These are phyloP conservation scores for Aspergillus thermomutatus DNA, from an alignment of 2,329 filamentous ascomycete genomes.

Conservation along the genomic window DNA sequence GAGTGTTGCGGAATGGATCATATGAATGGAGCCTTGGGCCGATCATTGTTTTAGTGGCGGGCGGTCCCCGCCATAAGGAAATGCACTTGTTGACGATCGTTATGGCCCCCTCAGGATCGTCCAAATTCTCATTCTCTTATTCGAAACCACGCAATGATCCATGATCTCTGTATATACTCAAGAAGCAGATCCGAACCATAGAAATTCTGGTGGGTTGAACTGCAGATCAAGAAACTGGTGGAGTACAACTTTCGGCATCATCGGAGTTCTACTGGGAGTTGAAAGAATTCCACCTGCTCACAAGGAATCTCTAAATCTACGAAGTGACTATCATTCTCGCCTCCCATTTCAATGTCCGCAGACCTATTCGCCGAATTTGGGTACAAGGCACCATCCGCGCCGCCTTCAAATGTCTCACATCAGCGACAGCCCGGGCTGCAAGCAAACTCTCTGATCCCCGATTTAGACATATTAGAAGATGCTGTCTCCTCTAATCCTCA, in stretches of 20 bases:
- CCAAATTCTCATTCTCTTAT: neutral
- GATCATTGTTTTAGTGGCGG: neutral
- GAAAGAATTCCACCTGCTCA: neutral
- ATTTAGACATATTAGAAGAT: slow-evolving; percentile 21
- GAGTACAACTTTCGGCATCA: neutral
- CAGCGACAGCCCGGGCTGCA: slow-evolving; percentile 10
- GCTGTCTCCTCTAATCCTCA: slow-evolving; percentile 9
- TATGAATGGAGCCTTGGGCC: neutral
- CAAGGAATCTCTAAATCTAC: neutral
- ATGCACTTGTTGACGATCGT: neutral
- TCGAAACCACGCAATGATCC: neutral
- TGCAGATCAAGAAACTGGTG: neutral
- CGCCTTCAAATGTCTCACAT: slow-evolving; percentile 8
- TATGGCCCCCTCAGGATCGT: neutral
- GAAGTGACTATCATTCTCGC: slow-evolving; percentile 3
- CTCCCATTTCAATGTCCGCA: slow-evolving; percentile 46
- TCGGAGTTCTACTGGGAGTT: neutral
- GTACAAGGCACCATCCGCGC: slow-evolving; percentile 17
- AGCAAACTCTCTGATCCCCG: slow-evolving; percentile 21
- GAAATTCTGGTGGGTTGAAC: neutral
- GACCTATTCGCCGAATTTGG: slow-evolving; percentile 54
- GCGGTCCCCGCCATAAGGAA: neutral
- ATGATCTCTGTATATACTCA: neutral
- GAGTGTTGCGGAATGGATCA: neutral
- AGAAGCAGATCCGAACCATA: neutral